Conservation (phyloP, 208 protist genomes). For the Naegleria gruberi region DNA sequence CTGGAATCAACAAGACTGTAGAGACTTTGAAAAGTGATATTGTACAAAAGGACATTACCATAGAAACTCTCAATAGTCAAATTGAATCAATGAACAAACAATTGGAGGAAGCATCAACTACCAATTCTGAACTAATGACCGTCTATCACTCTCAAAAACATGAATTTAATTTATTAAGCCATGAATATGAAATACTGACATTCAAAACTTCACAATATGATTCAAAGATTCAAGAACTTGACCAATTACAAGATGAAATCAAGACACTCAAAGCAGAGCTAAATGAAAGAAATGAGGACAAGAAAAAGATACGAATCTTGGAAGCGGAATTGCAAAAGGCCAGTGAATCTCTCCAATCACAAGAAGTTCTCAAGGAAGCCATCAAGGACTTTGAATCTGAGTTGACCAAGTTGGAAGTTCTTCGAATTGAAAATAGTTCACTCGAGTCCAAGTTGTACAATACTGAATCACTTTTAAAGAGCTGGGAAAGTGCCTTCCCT, state of each 20-base stretch:
- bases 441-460: background rate
- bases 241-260: background rate
- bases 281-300: background rate
- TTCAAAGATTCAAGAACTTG: background rate
- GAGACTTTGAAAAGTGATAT: background rate
- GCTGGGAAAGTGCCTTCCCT: background rate
- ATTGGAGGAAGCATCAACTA: background rate
- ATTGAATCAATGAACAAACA: background rate
- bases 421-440: background rate
- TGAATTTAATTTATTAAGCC: background rate
- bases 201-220: background rate
- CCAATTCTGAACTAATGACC: background rate
- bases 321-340: background rate
- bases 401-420: background rate
- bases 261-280: background rate
- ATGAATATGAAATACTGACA: background rate
- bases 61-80: background rate
- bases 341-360: background rate
- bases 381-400: background rate
- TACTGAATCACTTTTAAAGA: background rate
- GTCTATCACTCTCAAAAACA: background rate
- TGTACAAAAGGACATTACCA: background rate
- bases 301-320: background rate
- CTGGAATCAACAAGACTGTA: background rate
- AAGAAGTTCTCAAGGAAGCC: background rate